Evolutionary conservation across 257 asterid species (phyloP).

Genomic region (Nicotiana otophora): DNA sequence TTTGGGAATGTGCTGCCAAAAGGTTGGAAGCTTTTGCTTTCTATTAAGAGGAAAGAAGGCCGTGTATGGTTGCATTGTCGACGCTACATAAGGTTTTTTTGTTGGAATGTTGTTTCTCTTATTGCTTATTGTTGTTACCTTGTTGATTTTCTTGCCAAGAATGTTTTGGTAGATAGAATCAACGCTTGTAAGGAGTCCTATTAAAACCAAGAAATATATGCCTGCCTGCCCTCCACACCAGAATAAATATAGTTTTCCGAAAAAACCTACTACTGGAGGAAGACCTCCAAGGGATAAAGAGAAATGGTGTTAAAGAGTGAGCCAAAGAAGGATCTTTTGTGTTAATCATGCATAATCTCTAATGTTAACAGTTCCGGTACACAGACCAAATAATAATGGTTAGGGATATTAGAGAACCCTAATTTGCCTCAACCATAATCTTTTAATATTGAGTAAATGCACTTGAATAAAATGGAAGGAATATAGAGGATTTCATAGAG

Average conservation of each 20-base stretch:
- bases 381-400: not conserved
- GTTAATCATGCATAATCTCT: too few relatives aligned
- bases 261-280: too few relatives aligned
- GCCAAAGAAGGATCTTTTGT: too few relatives aligned
- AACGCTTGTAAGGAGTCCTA: too few relatives aligned
- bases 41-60: constrained; percentile 62
- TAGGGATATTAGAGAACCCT: not conserved
- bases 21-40: constrained; percentile 72
- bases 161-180: not conserved
- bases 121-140: not conserved
- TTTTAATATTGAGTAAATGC: not conserved
- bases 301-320: too few relatives aligned
- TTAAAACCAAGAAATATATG: too few relatives aligned
- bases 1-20: constrained; percentile 62
- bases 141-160: not conserved
- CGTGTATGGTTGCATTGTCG: constrained; percentile 55
- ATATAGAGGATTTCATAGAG: not conserved
- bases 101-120: not conserved
- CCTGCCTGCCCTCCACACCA: too few relatives aligned
- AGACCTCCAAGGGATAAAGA: too few relatives aligned
- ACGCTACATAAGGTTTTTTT: constrained; percentile 70
- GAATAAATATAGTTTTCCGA: too few relatives aligned
- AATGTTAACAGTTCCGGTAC: too few relatives aligned
- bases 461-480: not conserved
- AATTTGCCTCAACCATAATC: not conserved